Conservation (phyloP, 2,329 filamentous ascomycete species). For the Paramyrothecium roridum region DNA sequence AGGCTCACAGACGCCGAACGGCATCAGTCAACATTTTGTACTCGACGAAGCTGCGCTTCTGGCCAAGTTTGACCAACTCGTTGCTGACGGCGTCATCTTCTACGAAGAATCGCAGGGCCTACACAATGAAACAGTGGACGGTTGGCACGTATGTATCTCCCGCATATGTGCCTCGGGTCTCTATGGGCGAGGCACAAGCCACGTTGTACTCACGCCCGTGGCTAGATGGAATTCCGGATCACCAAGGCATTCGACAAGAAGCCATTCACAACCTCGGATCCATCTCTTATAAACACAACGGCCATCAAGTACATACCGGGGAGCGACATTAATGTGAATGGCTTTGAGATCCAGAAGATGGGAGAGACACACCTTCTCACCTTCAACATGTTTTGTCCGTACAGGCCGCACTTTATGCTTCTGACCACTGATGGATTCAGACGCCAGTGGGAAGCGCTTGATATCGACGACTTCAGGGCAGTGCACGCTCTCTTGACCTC, state of each 20-base stretch:
- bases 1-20: neutral
- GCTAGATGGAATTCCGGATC: slow-evolving; percentile 12
- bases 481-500: slow-evolving; percentile 25
- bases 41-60: neutral
- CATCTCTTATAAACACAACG: neutral
- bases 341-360: slow-evolving; percentile 36
- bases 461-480: slow-evolving; percentile 34
- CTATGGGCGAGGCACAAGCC: neutral
- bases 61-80: slow-evolving; percentile 4
- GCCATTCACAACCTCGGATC: slow-evolving; percentile 4
- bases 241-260: slow-evolving; percentile 8
- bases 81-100: slow-evolving; percentile 7
- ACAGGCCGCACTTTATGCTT: slow-evolving; percentile 43
- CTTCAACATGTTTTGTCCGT: slow-evolving; percentile 46
- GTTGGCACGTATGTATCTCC: neutral
- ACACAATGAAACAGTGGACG: neutral
- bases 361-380: slow-evolving; percentile 40
- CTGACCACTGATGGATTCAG: slow-evolving; percentile 42
- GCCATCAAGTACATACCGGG: slow-evolving; percentile 13
- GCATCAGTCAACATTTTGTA: neutral
- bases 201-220: neutral
- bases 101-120: slow-evolving; percentile 8
- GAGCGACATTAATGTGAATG: slow-evolving; percentile 38
- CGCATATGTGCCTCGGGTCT: neutral
- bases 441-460: slow-evolving; percentile 41